Evolutionary conservation across 768 basidiomycete species (phyloP).

Genomic region (Cystobasidium onofrii): DNA sequence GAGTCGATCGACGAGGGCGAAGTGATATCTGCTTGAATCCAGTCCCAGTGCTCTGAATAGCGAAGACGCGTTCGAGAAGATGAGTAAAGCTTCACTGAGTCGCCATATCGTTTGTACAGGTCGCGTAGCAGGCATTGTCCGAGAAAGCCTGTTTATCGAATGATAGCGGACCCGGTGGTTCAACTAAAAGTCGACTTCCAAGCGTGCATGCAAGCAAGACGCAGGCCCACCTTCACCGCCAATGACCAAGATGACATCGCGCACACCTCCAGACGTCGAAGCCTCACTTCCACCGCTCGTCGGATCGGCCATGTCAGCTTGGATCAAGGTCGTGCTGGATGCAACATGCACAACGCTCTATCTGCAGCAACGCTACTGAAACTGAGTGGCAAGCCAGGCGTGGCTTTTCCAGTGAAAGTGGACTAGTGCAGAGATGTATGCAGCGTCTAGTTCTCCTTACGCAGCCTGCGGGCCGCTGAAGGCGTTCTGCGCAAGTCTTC

Average conservation of each 20-base stretch:
- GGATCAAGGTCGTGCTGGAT: background rate
- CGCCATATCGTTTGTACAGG: slow-evolving; percentile 60
- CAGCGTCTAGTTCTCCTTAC: no score
- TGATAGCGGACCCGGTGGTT: no score
- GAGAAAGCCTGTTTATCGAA: slow-evolving; percentile 69
- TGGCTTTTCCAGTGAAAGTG: no score
- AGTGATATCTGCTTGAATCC: slow-evolving; percentile 82
- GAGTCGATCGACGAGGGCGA: slow-evolving; percentile 62
- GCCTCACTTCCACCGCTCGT: background rate
- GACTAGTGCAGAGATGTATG: no score
- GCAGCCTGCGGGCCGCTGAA: no score
- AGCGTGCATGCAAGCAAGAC: background rate
- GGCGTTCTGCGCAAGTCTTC: no score
- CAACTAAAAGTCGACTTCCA: no score
- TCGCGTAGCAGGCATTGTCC: slow-evolving; percentile 84
- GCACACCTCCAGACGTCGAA: background rate
- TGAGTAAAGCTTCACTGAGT: slow-evolving; percentile 73
- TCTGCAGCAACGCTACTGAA: no score
- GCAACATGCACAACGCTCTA: background rate
- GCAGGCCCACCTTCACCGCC: slow-evolving; percentile 18
- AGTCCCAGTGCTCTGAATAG: slow-evolving; percentile 48
- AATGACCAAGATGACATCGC: background rate
- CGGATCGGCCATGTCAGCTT: background rate
- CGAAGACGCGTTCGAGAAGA: slow-evolving; percentile 79
- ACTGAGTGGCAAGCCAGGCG: no score